Base-by-base conservation (phyloP, 352 stramenopile species). In the Phytopythium ostracodes region DNA sequence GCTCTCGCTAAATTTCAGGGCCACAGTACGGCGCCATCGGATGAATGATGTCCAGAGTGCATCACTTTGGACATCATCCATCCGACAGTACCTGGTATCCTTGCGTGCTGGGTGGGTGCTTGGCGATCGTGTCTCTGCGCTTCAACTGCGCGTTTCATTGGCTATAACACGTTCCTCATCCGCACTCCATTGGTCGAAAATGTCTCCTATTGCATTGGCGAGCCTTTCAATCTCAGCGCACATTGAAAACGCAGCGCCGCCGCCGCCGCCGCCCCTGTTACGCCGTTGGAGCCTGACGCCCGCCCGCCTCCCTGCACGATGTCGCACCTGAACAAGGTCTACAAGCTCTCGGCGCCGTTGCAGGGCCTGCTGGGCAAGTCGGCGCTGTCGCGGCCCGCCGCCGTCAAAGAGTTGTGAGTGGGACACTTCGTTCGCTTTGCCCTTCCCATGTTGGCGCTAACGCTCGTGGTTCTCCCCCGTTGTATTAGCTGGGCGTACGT, bases 341-440 rank as follows among this genome's bases (percentile, higher is more conserved):
- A 87, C 71, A 85, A 83, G 58, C 60, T 92, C 43, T 90, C 79
- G 55, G 72, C 70, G 61, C 72, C 74, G 42, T 63, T 92, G 43
- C 73, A 86, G 71, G 63, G 70, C 8, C 56, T 92, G 47, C 66
- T 91, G 38, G 81, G 84, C 68, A 91, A 92, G 66, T 72, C 60
- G 12, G 76, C 87, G 68, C 79, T 91, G 50, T 87, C 84, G 29
- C 81, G 81, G 17, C 77, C 77, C 1, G 79, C 76, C 8, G 84
- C 84, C 15, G 63, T 90, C 18, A 92, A 92, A 62, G 84, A 92
- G 49, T 91, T 92, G 84, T 92, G 56, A 62, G 81, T 89, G 29
- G 29, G 29, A n/a, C 29, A 7, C 24, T 29, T 11, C n/a, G 15
- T 11, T 18, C 17, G 17, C 18, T n/a, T n/a, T n/a, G n/a, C n/a